Percentiles rank a stretch among this genome's conserved stretches.
Evolutionary conservation across 495 filamentous ascomycete genomes (phyloP).

Genomic region (Cenococcum geophilum): DNA sequence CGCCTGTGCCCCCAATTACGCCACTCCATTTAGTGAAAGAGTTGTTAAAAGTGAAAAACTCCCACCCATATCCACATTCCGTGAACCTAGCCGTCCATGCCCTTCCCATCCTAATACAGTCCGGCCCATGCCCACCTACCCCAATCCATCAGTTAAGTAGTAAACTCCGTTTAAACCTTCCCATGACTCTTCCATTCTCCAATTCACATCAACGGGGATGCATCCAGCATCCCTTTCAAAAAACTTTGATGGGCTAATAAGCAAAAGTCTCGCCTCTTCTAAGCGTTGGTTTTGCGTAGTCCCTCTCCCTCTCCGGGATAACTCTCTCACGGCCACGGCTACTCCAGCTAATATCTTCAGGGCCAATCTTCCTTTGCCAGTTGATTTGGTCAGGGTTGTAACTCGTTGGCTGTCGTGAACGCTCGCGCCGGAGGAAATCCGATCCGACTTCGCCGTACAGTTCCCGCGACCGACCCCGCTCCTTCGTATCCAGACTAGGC

Average conservation of each 20-base stretch:
- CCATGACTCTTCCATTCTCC: not conserved
- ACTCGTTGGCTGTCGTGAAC: conserved; percentile 15
- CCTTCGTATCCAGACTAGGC: conserved; percentile 5
- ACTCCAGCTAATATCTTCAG: conserved; percentile 24
- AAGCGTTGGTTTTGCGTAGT: conserved; percentile 18
- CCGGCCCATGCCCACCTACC: not conserved
- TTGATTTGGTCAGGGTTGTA: conserved; percentile 14
- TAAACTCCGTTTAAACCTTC: no score
- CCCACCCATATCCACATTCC: not conserved
- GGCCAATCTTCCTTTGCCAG: conserved; percentile 11
- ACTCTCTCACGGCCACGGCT: conserved; percentile 5
- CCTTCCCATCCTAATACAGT: not conserved
- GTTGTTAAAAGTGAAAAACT: no score
- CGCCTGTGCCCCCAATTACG: no score
- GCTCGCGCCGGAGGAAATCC: not conserved
- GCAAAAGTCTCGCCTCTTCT: conserved; percentile 20
- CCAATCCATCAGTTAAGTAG: not conserved
- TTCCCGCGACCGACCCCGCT: conserved; percentile 13
- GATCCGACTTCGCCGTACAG: conserved; percentile 21
- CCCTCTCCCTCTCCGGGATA: conserved; percentile 2
- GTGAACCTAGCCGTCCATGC: not conserved
- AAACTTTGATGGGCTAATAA: conserved; percentile 14
- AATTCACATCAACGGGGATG: not conserved
- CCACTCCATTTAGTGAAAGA: no score
- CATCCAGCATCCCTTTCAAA: not conserved